A percentile compares a stretch with the other conserved stretches of the same genome.
These are phyloP conservation scores for Ceratobasidium sp. DNA, from an alignment of 1,284 basidiomycete species.

Conservation along the genomic window DNA sequence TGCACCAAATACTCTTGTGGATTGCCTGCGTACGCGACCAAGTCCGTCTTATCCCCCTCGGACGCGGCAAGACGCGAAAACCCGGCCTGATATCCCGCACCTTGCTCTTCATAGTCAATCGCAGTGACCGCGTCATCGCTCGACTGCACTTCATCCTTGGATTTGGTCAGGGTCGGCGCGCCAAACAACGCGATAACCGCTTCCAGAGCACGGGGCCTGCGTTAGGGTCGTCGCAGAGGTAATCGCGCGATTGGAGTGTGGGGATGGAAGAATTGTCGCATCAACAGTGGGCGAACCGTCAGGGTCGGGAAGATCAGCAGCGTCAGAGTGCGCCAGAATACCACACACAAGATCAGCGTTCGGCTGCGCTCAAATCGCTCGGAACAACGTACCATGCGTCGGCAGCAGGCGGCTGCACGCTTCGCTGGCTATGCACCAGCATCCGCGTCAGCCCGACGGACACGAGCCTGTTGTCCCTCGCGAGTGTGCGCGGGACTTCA, in stretches of 20 bases:
- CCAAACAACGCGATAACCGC: slow-evolving; percentile 20
- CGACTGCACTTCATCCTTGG: slow-evolving; percentile 15
- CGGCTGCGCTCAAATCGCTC: slow-evolving; percentile 8
- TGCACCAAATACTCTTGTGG: slow-evolving; percentile 23
- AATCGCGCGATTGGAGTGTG: too few relatives aligned
- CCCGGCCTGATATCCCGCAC: slow-evolving; percentile 91
- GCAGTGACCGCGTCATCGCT: slow-evolving; percentile 73
- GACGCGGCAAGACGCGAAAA: slow-evolving; percentile 93
- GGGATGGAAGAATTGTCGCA: slow-evolving; percentile 7
- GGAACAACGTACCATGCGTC: slow-evolving; percentile 72
- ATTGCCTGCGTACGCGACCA: slow-evolving; percentile 56
- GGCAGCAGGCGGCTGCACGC: slow-evolving; percentile 74
- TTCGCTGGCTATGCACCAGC: slow-evolving; percentile 77
- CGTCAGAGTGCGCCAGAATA: too few relatives aligned
- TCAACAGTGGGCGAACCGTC: slow-evolving; percentile 1
- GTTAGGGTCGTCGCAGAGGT: slow-evolving; percentile 15
- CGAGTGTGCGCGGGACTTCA: slow-evolving; percentile 82
- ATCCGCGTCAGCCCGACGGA: slow-evolving; percentile 86
- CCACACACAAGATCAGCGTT: slow-evolving; percentile 7
- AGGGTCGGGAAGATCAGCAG: slow-evolving; percentile 8
- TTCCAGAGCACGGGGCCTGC: slow-evolving; percentile 33
- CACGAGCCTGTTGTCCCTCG: slow-evolving; percentile 86
- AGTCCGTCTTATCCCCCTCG: slow-evolving; percentile 59
- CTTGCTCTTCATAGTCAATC: slow-evolving; percentile 90
- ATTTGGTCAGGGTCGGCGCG: slow-evolving; percentile 34